Conservation (phyloP, 2,329 filamentous ascomycete genomes). For the Aciculosporium take region DNA sequence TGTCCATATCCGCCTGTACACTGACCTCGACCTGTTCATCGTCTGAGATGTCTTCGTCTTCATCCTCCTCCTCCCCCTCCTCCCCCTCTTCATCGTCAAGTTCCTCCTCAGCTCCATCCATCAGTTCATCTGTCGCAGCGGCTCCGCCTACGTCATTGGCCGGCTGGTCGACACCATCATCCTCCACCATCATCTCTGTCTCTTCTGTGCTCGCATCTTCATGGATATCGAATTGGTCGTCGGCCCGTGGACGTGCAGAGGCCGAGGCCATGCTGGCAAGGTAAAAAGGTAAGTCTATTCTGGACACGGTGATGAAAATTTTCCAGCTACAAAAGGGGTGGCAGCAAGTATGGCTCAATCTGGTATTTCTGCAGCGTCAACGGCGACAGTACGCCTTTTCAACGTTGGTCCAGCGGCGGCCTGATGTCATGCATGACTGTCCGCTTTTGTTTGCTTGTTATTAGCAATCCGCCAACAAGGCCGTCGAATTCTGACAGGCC, state of each 20-base stretch:
- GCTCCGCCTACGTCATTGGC: constrained; percentile 15
- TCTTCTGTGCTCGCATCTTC: constrained; percentile 36
- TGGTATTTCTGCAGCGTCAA: not conserved
- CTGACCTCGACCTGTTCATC: constrained; percentile 51
- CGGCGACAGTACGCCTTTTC: not conserved
- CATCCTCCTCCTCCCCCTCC: constrained; percentile 24
- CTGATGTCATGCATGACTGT: not conserved
- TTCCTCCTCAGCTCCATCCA: constrained; percentile 15
- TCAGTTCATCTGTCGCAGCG: constrained; percentile 11
- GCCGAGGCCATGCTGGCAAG: constrained; percentile 4
- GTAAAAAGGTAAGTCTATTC: not conserved
- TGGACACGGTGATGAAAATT: not conserved
- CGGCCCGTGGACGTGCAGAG: constrained; percentile 8
- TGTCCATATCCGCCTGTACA: constrained; percentile 76
- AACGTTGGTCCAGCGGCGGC: not conserved
- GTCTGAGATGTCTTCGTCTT: constrained; percentile 32
- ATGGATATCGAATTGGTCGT: constrained; percentile 32
- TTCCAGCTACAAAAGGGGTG: not conserved
- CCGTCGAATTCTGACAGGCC: not conserved
- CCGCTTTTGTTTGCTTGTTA: not conserved
- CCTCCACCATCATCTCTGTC: constrained; percentile 34
- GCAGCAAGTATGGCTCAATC: too few relatives aligned
- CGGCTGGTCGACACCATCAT: constrained; percentile 20
- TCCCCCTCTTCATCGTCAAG: constrained; percentile 18
- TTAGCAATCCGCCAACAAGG: not conserved